phyloP scores from a whole-genome alignment of 345 rosid species.

The Rhizophora mangle region DNA sequence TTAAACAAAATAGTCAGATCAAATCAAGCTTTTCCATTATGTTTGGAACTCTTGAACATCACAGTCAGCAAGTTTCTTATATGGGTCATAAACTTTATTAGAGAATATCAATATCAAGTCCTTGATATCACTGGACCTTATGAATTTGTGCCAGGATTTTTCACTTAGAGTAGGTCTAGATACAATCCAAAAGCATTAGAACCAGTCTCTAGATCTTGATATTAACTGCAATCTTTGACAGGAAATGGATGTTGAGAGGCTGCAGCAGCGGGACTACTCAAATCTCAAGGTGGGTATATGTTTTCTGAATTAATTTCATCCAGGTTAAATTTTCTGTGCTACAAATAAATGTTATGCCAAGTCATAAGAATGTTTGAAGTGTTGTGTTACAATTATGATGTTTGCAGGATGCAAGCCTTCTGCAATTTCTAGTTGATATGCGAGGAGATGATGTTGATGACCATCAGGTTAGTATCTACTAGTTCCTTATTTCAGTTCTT shows the following conservation, averaged over 20 bases:
- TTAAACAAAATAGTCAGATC: neutral
- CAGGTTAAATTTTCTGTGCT: neutral
- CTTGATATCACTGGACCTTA: neutral
- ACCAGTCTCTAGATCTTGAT: constrained; percentile 7
- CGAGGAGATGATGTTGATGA: constrained; percentile 51
- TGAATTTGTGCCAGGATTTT: no score
- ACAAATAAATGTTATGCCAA: neutral
- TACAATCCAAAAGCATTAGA: neutral
- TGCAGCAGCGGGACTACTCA: constrained; percentile 79
- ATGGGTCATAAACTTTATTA: neutral
- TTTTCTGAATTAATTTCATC: constrained; percentile 6
- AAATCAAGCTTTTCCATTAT: neutral
- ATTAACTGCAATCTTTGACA: constrained; percentile 30
- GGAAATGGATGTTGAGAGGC: constrained; percentile 90
- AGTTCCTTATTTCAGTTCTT: neutral
- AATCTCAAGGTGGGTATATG: constrained; percentile 60
- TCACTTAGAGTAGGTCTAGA: neutral
- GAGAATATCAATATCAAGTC: neutral
- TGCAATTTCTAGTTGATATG: constrained; percentile 91
- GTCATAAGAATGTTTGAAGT: neutral
- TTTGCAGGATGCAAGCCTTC: constrained; percentile 86
- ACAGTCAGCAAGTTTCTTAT: neutral
- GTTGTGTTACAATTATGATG: constrained; percentile 21
- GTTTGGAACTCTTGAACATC: neutral
- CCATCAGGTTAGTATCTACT: constrained; percentile 48